phyloP scores from a whole-genome alignment of 148 eudicot species.

The Oxyria digyna region DNA sequence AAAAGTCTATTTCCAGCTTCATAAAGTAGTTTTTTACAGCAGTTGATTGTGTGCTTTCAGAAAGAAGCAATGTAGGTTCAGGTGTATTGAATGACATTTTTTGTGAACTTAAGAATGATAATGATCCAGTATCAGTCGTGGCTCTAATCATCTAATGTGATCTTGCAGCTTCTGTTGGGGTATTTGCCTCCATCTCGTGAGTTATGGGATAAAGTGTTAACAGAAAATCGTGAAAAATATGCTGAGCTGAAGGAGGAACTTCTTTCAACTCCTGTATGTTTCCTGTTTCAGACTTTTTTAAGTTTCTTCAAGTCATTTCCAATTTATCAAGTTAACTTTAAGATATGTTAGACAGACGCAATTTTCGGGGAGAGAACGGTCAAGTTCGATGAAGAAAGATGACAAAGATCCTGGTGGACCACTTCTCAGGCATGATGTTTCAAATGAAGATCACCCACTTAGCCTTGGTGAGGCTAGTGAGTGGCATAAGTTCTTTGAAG shows the following conservation, averaged over 20 bases:
- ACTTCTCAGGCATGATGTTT: conserved; percentile 32
- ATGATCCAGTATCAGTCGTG: not conserved
- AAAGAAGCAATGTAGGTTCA: not conserved
- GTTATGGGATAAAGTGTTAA: conserved; percentile 39
- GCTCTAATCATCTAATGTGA: not conserved
- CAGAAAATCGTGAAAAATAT: conserved; percentile 35
- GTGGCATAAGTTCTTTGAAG: conserved; percentile 61
- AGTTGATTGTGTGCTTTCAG: too few relatives aligned
- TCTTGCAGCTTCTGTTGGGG: conserved; percentile 52
- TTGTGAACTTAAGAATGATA: not conserved
- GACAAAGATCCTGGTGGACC: conserved; percentile 25
- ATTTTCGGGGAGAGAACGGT: conserved; percentile 19
- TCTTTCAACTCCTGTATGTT: conserved; percentile 46
- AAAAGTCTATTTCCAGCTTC: too few relatives aligned
- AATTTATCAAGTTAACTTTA: conserved; percentile 10
- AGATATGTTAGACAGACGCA: conserved; percentile 42
- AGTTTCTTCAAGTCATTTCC: not conserved
- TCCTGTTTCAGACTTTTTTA: not conserved
- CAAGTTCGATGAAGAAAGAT: conserved; percentile 10
- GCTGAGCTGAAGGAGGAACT: conserved; percentile 48
- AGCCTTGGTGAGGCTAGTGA: conserved; percentile 39
- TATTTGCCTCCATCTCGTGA: conserved; percentile 44
- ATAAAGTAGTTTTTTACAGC: too few relatives aligned
- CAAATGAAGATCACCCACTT: conserved; percentile 53
- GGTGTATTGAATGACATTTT: not conserved